phyloP scores from a whole-genome alignment of 1,139 yeast species.

The Zygoascus hellenicus region DNA sequence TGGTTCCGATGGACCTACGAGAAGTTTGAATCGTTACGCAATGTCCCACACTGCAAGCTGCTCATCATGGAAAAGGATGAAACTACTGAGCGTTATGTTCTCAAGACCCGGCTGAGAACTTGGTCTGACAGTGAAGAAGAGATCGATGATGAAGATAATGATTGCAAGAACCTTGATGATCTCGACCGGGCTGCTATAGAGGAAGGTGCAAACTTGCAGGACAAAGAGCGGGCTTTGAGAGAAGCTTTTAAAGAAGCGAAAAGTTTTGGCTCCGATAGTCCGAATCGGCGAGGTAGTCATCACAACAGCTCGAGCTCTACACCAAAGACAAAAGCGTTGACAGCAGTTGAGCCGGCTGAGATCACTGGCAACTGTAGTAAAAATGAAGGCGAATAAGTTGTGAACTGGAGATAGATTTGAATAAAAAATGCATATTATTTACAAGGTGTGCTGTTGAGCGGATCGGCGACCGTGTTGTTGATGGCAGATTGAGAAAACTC shows the following conservation, averaged over 20 bases:
- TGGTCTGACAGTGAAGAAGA: slow-evolving; percentile 32
- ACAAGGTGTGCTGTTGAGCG: no score
- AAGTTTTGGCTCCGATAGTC: neutral
- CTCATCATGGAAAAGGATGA: slow-evolving; percentile 63
- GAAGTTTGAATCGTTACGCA: slow-evolving; percentile 73
- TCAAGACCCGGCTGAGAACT: slow-evolving; percentile 31
- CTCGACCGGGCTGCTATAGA: slow-evolving; percentile 1
- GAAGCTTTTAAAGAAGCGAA: slow-evolving; percentile 7
- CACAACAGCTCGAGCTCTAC: neutral
- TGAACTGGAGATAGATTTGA: no score
- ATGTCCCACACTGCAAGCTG: slow-evolving; percentile 79
- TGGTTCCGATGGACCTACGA: slow-evolving; percentile 92
- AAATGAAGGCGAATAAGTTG: no score
- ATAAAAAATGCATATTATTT: no score
- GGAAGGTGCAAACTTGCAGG: slow-evolving; percentile 7
- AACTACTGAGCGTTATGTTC: slow-evolving; percentile 25
- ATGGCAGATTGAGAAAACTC: no score
- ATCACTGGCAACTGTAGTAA: no score
- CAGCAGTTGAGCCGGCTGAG: neutral
- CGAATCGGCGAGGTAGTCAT: slow-evolving; percentile 2
- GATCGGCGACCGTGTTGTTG: no score
- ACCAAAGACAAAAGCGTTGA: neutral
- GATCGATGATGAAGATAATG: slow-evolving; percentile 7
- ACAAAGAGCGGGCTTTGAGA: slow-evolving; percentile 15
- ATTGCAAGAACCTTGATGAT: slow-evolving; percentile 4